Evolutionary conservation across 106 monocot species (phyloP).

Genomic region (Gastrodia elata): DNA sequence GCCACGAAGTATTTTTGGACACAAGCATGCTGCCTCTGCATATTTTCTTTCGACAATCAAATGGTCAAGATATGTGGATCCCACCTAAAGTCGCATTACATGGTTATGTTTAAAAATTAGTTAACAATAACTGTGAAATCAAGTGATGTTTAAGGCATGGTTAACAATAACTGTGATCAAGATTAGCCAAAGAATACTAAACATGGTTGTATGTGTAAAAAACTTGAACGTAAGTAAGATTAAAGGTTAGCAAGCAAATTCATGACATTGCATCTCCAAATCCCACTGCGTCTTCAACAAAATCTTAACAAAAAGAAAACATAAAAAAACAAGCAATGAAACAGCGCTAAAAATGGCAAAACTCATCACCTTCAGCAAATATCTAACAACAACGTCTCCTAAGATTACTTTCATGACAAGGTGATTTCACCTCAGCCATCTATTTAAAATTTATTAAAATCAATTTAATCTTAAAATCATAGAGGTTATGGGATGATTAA

Average conservation of each 20-base stretch:
- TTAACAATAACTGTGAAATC: background rate
- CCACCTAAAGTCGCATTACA: constrained; percentile 41
- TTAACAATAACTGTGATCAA: background rate
- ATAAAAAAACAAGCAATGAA: background rate
- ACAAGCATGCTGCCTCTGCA: constrained; percentile 89
- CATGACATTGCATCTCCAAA: background rate
- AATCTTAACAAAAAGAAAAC: background rate
- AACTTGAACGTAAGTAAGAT: background rate
- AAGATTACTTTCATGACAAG: background rate
- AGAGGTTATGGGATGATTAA: background rate
- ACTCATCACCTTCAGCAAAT: background rate
- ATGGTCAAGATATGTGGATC: constrained; percentile 94
- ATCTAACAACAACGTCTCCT: background rate
- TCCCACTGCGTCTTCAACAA: background rate
- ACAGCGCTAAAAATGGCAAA: background rate
- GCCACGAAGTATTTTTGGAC: constrained; percentile 87
- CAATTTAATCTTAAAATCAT: too few species aligned
- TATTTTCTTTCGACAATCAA: constrained; percentile 91
- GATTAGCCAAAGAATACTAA: background rate
- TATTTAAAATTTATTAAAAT: too few species aligned
- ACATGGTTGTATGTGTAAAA: background rate
- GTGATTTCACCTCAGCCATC: too few species aligned
- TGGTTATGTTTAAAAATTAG: background rate
- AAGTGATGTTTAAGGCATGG: background rate
- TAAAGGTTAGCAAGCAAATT: background rate